Evolutionary conservation across 768 basidiomycete species (phyloP).

Genomic region (Crucibulum laeve): DNA sequence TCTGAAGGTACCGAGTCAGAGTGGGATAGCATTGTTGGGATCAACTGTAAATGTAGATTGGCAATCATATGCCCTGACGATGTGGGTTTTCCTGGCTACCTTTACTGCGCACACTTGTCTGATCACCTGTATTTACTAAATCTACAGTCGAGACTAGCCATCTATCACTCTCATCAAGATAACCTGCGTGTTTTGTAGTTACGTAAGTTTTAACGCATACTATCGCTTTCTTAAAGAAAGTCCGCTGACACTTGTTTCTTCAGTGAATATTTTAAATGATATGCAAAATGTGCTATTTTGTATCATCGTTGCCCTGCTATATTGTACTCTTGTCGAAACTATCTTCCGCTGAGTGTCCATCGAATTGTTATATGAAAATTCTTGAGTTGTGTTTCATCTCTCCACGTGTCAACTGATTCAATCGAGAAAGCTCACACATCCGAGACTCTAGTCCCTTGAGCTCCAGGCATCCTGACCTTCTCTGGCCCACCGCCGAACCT

Average conservation of each 20-base stretch:
- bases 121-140: constrained; percentile 5
- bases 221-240: background rate
- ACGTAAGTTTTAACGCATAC: constrained; percentile 17
- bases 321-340: background rate
- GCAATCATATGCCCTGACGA: background rate
- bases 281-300: background rate
- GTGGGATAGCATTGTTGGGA: too few relatives aligned
- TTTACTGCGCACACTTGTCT: constrained; percentile 6
- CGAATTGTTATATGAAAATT: too few relatives aligned
- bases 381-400: too few relatives aligned
- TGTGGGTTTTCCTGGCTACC: background rate
- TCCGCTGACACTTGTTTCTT: background rate
- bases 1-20: too few relatives aligned
- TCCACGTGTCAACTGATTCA: too few relatives aligned
- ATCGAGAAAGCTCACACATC: too few relatives aligned
- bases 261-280: background rate
- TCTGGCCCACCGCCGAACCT: too few relatives aligned
- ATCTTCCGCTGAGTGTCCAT: background rate
- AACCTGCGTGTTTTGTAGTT: constrained; percentile 32
- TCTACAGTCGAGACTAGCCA: constrained; percentile 3
- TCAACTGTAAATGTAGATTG: too few relatives aligned
- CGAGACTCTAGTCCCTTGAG: too few relatives aligned
- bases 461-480: too few relatives aligned
- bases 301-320: background rate
- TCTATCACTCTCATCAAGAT: constrained; percentile 31